A percentile compares a stretch with the other conserved stretches of the same genome.
phyloP scores from a whole-genome alignment of 192 early-diverging fungal genomes.

The Coemansia sp. region DNA sequence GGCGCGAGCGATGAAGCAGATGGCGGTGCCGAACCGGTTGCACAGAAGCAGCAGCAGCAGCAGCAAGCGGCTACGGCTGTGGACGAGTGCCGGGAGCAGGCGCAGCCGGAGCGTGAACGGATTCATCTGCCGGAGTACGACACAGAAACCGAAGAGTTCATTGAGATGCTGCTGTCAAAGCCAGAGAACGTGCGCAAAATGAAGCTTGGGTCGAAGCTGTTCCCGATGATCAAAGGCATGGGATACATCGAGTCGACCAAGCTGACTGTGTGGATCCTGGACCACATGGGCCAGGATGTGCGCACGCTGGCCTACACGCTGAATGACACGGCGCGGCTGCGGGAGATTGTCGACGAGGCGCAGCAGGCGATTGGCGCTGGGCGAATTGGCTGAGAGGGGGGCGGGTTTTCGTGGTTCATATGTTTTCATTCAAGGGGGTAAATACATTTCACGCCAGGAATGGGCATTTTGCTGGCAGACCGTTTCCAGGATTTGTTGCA shows the following conservation, averaged over 20 bases:
- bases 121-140: constrained; percentile 39
- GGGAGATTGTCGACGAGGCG: constrained; percentile 44
- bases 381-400: not conserved
- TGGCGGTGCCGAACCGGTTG: not conserved
- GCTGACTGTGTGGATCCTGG: constrained; percentile 57
- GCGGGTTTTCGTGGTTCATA: too few species aligned
- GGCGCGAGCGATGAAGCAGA: constrained; percentile 1
- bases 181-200: constrained; percentile 54
- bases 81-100: not conserved
- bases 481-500: not conserved
- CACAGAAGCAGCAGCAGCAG: not conserved
- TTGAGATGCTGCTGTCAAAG: constrained; percentile 49
- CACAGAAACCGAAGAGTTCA: constrained; percentile 47
- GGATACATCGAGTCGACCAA: constrained; percentile 54
- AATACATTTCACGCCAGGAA: not conserved
- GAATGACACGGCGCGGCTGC: constrained; percentile 40
- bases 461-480: not conserved
- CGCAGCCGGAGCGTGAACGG: not conserved
- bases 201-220: constrained; percentile 56
- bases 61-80: not conserved
- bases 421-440: too few species aligned
- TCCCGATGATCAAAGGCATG: constrained; percentile 57
- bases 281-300: constrained; percentile 54
- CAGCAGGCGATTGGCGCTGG: constrained; percentile 24
- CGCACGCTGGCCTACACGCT: constrained; percentile 52